Base-by-base conservation (phyloP, 768 basidiomycete species). In the Lactarius pseudohatsudake region DNA sequence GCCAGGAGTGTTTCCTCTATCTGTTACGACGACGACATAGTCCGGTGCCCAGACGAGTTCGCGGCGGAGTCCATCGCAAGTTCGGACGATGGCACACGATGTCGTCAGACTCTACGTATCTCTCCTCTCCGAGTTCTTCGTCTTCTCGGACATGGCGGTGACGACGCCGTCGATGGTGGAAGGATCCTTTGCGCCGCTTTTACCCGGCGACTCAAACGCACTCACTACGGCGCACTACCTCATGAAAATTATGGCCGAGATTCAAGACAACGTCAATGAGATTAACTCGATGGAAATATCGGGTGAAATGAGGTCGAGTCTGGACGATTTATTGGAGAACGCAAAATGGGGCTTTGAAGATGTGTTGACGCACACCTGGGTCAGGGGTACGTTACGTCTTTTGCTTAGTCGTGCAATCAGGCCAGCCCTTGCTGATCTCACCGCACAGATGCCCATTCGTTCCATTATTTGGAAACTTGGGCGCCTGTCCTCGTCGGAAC, bases 391-490 rank as follows among this genome's bases (percentile, higher is more conserved):
- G 81, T 76, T 94, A 66, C 55, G 81, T 76, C 32, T 28, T 2
- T 22, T n/a, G 65, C 32, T 20, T 45, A n/a, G 22, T 57, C 22
- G 4, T 43, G 18, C 59, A 8, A 45, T 66, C 28, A 55, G 13
- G 38, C 20, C 60, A 43, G 20, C 13, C 59, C 57, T 26, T n/a
- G 18, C 41, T 67, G 16, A 67, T 32, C 34, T 56, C 34, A 22
- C 7, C n/a, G 4, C 22, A 3, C 53, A 97, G 96, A 99, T 75
- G 87, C 96, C 1, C 85, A 86, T 66, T 75, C 88, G 26, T 89
- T 98, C 72, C 89, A 93, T 76, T 80, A 86, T 63, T 82, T 98
- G 32, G 97, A 99, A 73, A 85, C 84, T n/a, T 98, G 96, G 94
- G 77, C 82, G 2, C 80, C 80, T 85, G 0, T 88, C 85, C 66